Base-by-base conservation (phyloP, 768 basidiomycete species). In the Lactifluus subvellereus region DNA sequence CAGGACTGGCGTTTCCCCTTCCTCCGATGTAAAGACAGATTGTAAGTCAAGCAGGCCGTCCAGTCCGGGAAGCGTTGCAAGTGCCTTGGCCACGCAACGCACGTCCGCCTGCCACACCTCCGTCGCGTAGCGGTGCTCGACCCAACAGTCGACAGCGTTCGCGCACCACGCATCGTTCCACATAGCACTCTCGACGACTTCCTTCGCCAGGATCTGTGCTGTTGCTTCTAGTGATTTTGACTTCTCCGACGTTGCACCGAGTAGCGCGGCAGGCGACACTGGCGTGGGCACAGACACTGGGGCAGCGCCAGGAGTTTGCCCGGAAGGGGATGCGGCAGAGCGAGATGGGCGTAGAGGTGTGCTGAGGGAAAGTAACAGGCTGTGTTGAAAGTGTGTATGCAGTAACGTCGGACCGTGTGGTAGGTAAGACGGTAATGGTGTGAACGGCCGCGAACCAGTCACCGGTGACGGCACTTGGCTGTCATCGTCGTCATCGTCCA, bases 251-350 rank as follows among this genome's bases (percentile, higher is more conserved):
- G 83, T 76, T 1, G 82, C 79, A 4, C 86, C 86, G 37, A 89
- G 74, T 0, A 78, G 77, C 1, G 88, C 87, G 4, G 88, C 89
- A 20, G 91, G 91, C 0, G 91, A 93, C 3, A 93, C 89, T 1
- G 91, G 91, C 0, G 91, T 94, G 1, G 89, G 90, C 0, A 87
- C 90, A n/a, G 81, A 80, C 3, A 77, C 76, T 3, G 74, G 75
- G 4, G 68, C 74, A 37, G 78, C 70, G 14, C 77, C 72, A 16
- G 76, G 70, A 0, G 77, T 61, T 43, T 59, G 74, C 4, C 78
- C 75, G 66, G 76, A 75, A 51, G 79, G 77, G 9, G 80, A 78
- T 13, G 77, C 77, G 2, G 81, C 77, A 10, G 81, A 77, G 1
- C 79, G 86, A 0, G 84, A 84, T 1, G 85, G 81, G 1, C 83